Base-by-base conservation (phyloP, 139 green algal genomes). In the Penium margaritaceum region DNA sequence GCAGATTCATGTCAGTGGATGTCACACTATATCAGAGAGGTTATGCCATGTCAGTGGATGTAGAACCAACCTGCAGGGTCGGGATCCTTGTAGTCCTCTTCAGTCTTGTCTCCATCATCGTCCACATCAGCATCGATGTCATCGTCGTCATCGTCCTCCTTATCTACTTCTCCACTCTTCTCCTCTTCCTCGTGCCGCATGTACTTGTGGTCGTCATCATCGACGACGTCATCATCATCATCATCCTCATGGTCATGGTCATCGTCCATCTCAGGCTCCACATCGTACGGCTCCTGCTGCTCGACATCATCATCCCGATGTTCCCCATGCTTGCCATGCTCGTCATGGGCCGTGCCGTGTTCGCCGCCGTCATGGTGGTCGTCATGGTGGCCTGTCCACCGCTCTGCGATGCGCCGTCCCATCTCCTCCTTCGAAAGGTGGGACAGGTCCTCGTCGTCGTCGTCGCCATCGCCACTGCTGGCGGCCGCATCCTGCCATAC, bases 351-450 rank as follows among this genome's bases (percentile, higher is more conserved):
- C n/a, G n/a, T n/a, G n/a, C n/a, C n/a, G n/a, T n/a, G n/a, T n/a
- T 51, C 41, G 41, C 41, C 12, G 41, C 41, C 47, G n/a, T 60
- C 47, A 24, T 33, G 19, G n/a, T 60, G 47, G n/a, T 60, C 1
- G 0, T 44, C 34, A 62, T 36, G 1, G 14, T 74, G 73, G 6
- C 83, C 83, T 27, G 83, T 80, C 84, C 83, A 87, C 30, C 84
- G 79, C 2, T 80, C 63, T 17, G 85, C 75, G 30, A 84, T 70
- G 19, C 74, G 37, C 32, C 43, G 51, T 0, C 80, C 83, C 12
- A 82, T 65, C 38, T 88, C 84, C 65, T 86, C 80, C 19, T 82
- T 65, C 2, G 66, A 64, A 54, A 79, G 54, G 47, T 75, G 70
- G 21, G 82, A 37, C 41, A 65, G 36, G 1, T 41, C 81, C 53